Evolutionary conservation across 768 basidiomycete genomes (phyloP).

Genomic region (Lepiota brunneoincarnata): DNA sequence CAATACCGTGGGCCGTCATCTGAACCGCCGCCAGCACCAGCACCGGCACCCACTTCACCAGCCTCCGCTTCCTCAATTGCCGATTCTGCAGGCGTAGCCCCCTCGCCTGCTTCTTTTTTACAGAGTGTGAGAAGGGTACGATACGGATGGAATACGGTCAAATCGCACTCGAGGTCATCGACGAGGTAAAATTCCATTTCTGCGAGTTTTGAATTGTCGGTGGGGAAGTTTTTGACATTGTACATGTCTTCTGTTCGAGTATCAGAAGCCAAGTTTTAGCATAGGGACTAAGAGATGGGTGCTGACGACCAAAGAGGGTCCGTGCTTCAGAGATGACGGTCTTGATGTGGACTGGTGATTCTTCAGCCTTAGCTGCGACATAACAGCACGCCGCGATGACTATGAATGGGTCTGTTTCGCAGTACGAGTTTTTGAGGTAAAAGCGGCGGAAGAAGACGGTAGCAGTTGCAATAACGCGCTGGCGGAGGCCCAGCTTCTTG

Average conservation of each 20-base stretch:
- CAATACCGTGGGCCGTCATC: constrained; percentile 69
- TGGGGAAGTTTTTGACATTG: constrained; percentile 74
- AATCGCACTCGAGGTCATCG: constrained; percentile 93
- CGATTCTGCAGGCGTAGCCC: constrained; percentile 26
- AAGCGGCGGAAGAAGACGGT: constrained; percentile 96
- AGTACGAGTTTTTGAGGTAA: constrained; percentile 93
- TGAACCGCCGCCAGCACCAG: constrained; percentile 40
- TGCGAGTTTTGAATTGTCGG: constrained; percentile 88
- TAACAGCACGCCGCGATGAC: constrained; percentile 94
- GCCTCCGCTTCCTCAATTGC: constrained; percentile 47
- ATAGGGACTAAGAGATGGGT: not conserved
- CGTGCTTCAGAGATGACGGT: constrained; percentile 84
- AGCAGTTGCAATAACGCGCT: constrained; percentile 91
- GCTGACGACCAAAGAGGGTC: constrained; percentile 68
- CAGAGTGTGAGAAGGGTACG: constrained; percentile 80
- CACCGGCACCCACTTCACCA: constrained; percentile 33
- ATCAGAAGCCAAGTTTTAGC: not conserved
- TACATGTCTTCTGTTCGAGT: constrained; percentile 54
- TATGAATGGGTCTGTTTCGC: constrained; percentile 93
- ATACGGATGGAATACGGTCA: constrained; percentile 94
- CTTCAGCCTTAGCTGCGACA: constrained; percentile 96
- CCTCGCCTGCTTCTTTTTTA: constrained; percentile 44
- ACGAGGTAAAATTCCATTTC: constrained; percentile 99
- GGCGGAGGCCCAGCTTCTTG: constrained; percentile 77
- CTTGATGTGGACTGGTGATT: constrained; percentile 94